Evolutionary conservation across 345 rosid species (phyloP).

Genomic region (Moricandia arvensis): DNA sequence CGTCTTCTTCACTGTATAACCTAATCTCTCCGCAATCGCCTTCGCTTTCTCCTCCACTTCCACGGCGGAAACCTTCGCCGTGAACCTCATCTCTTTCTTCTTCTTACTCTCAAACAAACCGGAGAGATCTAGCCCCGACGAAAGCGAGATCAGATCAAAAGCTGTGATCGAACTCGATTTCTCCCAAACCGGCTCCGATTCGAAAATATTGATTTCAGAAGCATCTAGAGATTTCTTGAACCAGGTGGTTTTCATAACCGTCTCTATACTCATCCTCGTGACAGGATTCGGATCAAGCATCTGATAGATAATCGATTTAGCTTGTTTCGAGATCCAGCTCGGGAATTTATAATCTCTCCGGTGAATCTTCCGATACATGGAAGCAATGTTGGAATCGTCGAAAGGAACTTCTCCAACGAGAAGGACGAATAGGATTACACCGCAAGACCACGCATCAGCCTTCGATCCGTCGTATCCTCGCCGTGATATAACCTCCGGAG

Average conservation of each 20-base stretch:
- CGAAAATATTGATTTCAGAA: slow-evolving; percentile 24
- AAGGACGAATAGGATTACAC: slow-evolving; percentile 37
- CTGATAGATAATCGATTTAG: slow-evolving; percentile 52
- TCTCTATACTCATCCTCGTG: slow-evolving; percentile 64
- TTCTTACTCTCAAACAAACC: slow-evolving; percentile 58
- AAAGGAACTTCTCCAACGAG: slow-evolving; percentile 65
- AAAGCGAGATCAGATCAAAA: slow-evolving; percentile 71
- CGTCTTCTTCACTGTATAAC: slow-evolving; percentile 61
- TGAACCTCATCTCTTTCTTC: slow-evolving; percentile 61
- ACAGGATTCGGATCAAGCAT: slow-evolving; percentile 86
- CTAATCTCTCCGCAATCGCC: slow-evolving; percentile 62
- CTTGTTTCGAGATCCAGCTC: slow-evolving; percentile 57
- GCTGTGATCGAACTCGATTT: slow-evolving; percentile 49
- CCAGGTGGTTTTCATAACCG: slow-evolving; percentile 59
- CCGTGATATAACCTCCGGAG: slow-evolving; percentile 71
- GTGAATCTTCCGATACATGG: slow-evolving; percentile 64
- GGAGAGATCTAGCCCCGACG: slow-evolving; percentile 74
- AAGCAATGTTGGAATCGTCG: slow-evolving; percentile 54
- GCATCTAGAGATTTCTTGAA: slow-evolving; percentile 47
- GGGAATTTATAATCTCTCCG: slow-evolving; percentile 67
- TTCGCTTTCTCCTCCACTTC: slow-evolving; percentile 55
- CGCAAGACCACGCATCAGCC: neutral
- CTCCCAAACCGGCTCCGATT: neutral
- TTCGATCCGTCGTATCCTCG: slow-evolving; percentile 30
- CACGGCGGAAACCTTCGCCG: slow-evolving; percentile 50